Evolutionary conservation across 2,329 filamentous ascomycete species (phyloP).

Genomic region (Nigrograna mackinnonii): DNA sequence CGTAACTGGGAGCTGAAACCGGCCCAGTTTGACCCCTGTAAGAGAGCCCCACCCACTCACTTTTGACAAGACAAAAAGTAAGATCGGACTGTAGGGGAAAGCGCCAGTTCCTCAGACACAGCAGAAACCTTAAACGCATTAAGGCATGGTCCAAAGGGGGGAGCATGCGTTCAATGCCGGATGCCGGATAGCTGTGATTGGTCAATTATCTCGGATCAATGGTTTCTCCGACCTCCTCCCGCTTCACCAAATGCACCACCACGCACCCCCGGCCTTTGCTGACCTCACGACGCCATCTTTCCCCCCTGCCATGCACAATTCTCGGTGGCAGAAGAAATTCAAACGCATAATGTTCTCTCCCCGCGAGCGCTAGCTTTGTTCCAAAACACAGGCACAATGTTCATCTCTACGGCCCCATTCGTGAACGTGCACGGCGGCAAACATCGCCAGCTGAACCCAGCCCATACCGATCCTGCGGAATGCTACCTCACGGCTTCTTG

Average conservation of each 20-base stretch:
- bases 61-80: constrained; percentile 5
- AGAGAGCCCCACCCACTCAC: constrained; percentile 3
- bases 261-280: too few relatives aligned
- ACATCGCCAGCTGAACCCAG: constrained; percentile 5
- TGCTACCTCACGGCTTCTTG: constrained; percentile 7
- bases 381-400: constrained; percentile 13
- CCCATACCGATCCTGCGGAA: constrained; percentile 3
- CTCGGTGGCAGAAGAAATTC: neutral
- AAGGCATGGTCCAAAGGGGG: constrained; percentile 9
- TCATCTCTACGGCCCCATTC: constrained; percentile 19
- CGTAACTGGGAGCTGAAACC: constrained; percentile 21
- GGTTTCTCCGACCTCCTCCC: neutral
- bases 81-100: neutral
- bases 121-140: constrained; percentile 23
- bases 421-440: constrained; percentile 19
- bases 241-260: neutral
- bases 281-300: too few relatives aligned
- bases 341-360: constrained; percentile 30
- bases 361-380: constrained; percentile 17
- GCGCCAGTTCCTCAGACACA: constrained; percentile 16
- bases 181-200: neutral
- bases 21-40: constrained; percentile 19
- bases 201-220: constrained; percentile 4
- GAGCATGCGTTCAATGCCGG: neutral
- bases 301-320: too few relatives aligned